Evolutionary conservation across 306 rosid species (phyloP).

Genomic region (Rosa persica): DNA sequence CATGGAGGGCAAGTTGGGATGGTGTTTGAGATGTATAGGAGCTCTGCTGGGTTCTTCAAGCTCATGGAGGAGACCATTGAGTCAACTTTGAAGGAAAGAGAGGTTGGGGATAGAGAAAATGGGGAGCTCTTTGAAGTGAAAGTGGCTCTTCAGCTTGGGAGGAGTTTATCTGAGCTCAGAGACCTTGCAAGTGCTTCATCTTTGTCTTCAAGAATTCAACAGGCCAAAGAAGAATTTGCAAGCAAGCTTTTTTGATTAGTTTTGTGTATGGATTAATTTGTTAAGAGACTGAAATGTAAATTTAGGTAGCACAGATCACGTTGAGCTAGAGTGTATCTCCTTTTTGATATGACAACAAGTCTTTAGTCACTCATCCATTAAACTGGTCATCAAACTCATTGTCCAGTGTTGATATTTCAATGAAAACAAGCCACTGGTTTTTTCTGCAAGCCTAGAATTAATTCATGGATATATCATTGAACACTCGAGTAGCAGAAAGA

Average conservation of each 20-base stretch:
- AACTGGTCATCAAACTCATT: background rate
- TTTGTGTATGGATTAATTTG: background rate
- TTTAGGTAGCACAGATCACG: background rate
- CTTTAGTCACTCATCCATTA: background rate
- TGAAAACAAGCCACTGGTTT: too few relatives aligned
- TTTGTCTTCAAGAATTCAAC: slow-evolving; percentile 24
- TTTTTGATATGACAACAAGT: background rate
- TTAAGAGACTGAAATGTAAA: background rate
- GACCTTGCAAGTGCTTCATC: slow-evolving; percentile 39
- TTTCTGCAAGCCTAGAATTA: background rate
- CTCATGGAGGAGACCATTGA: slow-evolving; percentile 63
- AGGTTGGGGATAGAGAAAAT: slow-evolving; percentile 52
- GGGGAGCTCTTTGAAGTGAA: slow-evolving; percentile 59
- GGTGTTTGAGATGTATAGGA: slow-evolving; percentile 72
- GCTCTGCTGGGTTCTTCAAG: slow-evolving; percentile 55
- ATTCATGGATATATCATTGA: background rate
- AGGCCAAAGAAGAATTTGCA: slow-evolving; percentile 47
- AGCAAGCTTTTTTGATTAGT: slow-evolving; percentile 58
- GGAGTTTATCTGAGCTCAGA: slow-evolving; percentile 56
- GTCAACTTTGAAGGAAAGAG: slow-evolving; percentile 38
- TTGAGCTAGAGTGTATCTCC: background rate
- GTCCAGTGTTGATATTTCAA: background rate
- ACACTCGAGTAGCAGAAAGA: background rate
- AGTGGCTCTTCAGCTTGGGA: slow-evolving; percentile 61
- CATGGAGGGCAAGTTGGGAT: slow-evolving; percentile 90